Evolutionary conservation across 495 filamentous ascomycete species (phyloP).

Genomic region (Thermochaetoides thermophila): DNA sequence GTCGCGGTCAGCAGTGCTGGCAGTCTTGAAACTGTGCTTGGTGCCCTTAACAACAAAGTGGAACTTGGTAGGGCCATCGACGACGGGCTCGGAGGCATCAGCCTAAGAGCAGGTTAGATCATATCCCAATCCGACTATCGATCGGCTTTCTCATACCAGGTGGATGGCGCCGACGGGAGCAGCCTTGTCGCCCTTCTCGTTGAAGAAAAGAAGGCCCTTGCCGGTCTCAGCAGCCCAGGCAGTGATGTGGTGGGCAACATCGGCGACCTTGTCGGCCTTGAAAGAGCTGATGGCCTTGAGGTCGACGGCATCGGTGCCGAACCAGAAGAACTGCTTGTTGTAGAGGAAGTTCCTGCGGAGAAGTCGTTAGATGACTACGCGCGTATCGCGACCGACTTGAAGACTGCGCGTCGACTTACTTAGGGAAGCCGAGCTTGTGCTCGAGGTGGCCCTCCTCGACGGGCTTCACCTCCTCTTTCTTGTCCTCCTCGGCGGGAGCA

Average conservation of each 20-base stretch:
- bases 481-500: slow-evolving; percentile 28
- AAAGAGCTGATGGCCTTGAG: slow-evolving; percentile 59
- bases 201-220: slow-evolving; percentile 87
- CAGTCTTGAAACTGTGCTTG: slow-evolving; percentile 81
- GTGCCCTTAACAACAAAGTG: slow-evolving; percentile 66
- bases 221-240: slow-evolving; percentile 88
- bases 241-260: slow-evolving; percentile 60
- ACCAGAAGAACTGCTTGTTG: slow-evolving; percentile 64
- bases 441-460: slow-evolving; percentile 63
- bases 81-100: slow-evolving; percentile 65
- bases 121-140: background rate
- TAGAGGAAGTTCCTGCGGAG: slow-evolving; percentile 30
- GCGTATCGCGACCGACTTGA: background rate
- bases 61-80: slow-evolving; percentile 66
- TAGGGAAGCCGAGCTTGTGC: slow-evolving; percentile 74
- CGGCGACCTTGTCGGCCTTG: slow-evolving; percentile 68
- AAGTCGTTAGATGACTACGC: slow-evolving; percentile 9
- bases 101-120: slow-evolving; percentile 36
- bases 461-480: slow-evolving; percentile 45
- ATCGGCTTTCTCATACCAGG: slow-evolving; percentile 41
- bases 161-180: slow-evolving; percentile 71
- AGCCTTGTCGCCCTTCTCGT: slow-evolving; percentile 69
- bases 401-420: too few species aligned
- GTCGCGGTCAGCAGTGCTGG: slow-evolving; percentile 61
- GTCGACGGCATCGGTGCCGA: slow-evolving; percentile 68